These are phyloP conservation scores for Talaromyces amestolkiae DNA, from an alignment of 2,329 filamentous ascomycete species.

Conservation along the genomic window DNA sequence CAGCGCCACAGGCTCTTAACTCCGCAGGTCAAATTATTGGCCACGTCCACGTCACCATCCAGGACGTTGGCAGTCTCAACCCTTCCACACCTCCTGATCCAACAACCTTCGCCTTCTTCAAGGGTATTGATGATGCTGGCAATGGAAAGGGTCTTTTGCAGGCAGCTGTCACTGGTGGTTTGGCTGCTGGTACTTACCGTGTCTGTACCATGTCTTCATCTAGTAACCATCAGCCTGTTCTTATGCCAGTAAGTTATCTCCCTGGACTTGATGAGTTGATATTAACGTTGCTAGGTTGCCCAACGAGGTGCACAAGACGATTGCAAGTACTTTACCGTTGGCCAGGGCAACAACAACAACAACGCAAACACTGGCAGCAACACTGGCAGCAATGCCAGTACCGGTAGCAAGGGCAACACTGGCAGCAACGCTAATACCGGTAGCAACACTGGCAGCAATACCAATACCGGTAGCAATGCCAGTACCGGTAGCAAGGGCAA, in stretches of 20 bases:
- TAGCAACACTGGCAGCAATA: background rate
- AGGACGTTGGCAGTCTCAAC: constrained; percentile 43
- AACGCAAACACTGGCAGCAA: background rate
- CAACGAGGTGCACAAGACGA: constrained; percentile 55
- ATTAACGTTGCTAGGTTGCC: constrained; percentile 35
- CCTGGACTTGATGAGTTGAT: constrained; percentile 16
- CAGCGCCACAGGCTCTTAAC: constrained; percentile 53
- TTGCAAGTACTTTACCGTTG: constrained; percentile 51
- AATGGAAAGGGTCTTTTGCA: constrained; percentile 48
- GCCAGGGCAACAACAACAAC: constrained; percentile 17
- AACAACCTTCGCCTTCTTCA: constrained; percentile 56
- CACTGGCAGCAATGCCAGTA: background rate
- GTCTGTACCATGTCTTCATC: constrained; percentile 54
- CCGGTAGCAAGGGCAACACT: background rate
- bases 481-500: constrained; percentile 15
- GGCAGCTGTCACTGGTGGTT: constrained; percentile 47
- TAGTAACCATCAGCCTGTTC: constrained; percentile 56
- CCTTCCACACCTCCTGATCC: constrained; percentile 39
- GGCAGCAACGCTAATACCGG: constrained; percentile 9
- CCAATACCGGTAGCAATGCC: constrained; percentile 10
- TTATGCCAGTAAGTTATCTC: constrained; percentile 48
- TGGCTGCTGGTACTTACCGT: constrained; percentile 51
- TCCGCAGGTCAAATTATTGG: constrained; percentile 37
- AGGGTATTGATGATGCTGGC: constrained; percentile 55
- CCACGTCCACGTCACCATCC: constrained; percentile 49